Conservation (phyloP, 441 rosid genomes). For the Metrosideros polymorpha region DNA sequence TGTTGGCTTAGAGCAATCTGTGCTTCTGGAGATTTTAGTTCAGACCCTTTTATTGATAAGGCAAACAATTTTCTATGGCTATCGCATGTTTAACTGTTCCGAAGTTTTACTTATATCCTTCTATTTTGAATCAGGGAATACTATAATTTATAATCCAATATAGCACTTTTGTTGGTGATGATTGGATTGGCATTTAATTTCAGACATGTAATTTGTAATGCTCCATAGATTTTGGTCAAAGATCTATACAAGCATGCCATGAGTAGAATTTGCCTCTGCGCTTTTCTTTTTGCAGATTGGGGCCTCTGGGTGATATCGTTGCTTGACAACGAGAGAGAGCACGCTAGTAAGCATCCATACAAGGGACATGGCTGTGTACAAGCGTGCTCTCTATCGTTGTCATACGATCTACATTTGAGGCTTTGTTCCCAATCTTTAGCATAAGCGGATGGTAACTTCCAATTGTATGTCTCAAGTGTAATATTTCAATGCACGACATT, state of each 20-base stretch:
- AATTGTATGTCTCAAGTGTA: background rate
- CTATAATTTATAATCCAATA: background rate
- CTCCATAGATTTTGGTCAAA: background rate
- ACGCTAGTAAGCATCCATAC: slow-evolving; percentile 25
- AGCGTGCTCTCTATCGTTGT: slow-evolving; percentile 37
- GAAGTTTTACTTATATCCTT: background rate
- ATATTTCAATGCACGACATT: background rate
- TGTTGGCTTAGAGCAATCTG: background rate
- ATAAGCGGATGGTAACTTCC: background rate
- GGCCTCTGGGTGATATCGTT: background rate
- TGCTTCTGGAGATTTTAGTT: background rate
- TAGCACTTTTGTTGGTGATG: background rate
- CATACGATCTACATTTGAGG: slow-evolving; percentile 7
- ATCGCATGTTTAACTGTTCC: background rate
- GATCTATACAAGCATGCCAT: background rate
- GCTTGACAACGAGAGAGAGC: slow-evolving; percentile 64
- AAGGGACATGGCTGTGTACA: slow-evolving; percentile 19
- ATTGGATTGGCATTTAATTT: background rate
- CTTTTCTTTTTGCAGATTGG: background rate
- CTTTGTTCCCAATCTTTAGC: background rate
- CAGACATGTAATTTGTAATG: background rate
- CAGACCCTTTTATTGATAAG: background rate
- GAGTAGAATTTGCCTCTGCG: background rate
- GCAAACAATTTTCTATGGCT: background rate
- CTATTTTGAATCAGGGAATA: background rate